Base-by-base conservation (phyloP, 2,329 filamentous ascomycete genomes). In the Beauveria caledonica region DNA sequence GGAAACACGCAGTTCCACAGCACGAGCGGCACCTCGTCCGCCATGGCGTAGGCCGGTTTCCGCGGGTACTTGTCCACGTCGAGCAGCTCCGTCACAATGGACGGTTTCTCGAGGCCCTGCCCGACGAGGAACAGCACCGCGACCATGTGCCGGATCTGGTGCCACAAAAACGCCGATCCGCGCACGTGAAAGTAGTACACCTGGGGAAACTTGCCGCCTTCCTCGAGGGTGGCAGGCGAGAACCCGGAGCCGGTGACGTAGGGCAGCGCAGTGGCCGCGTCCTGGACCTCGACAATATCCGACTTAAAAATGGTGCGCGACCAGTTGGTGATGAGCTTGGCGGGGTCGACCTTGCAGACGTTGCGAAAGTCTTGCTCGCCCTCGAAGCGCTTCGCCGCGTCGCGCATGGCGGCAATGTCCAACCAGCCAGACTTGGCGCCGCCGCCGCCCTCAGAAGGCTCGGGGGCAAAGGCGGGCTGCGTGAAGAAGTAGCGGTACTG, bases 401-500 rank as follows among this genome's bases (percentile, higher is more conserved):
- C 75, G 19, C 85, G 83, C 94, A 99, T 99, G 40, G 87, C 87
- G 0, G 85, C 86, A 60, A 97, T 89, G 74, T 97, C 87, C 7
- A 99, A 82, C 85, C 88, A 94, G 39, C 92, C 92, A 64, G 87
- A 82, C 69, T 82, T 60, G 33, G 36, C 44, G 52, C 48, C 54
- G 27, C 60, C 39, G 59, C 62, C 55, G 68, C 66, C 64, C 66
- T 58, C 63, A 7, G 69, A 63, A 1, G 72, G 73, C 5, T 83
- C 78, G 0, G 91, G 91, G 2, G 85, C 77, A 69, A 91, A 96
- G 1, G 89, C 90, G 0, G 94, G 94, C 71, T 97, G 91, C 0
- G 94, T 97, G 77, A 99, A 99, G 78, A 96, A 97, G 75, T 99
- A 99, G 61, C 90, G 86, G 77, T 99, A 99, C 65, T 89, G 87